A percentile compares a stretch with the other conserved stretches of the same genome.
Conservation (phyloP, 495 filamentous ascomycete genomes). For the Xylaria nigripes region DNA sequence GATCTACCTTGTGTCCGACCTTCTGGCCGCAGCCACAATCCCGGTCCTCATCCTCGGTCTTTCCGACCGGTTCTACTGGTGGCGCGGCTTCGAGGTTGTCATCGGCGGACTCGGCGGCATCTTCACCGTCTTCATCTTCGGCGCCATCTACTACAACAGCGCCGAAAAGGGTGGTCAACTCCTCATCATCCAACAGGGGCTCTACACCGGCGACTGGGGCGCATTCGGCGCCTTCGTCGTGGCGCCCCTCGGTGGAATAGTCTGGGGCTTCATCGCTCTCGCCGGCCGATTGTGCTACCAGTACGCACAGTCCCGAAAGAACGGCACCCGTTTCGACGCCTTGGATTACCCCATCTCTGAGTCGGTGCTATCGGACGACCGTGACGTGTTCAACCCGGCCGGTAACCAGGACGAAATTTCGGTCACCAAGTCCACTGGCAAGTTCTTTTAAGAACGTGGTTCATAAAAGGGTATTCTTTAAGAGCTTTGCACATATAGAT, state of each 20-base stretch:
- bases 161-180: constrained; percentile 55
- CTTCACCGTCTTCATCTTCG: constrained; percentile 67
- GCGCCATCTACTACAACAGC: constrained; percentile 59
- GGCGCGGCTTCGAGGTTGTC: constrained; percentile 67
- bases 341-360: constrained; percentile 52
- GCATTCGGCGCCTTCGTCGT: constrained; percentile 72
- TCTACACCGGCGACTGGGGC: constrained; percentile 65
- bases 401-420: constrained; percentile 21
- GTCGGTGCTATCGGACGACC: constrained; percentile 13
- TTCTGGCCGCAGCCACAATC: constrained; percentile 61
- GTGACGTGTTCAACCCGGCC: constrained; percentile 16
- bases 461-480: too few species aligned
- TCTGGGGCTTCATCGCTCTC: constrained; percentile 58
- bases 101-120: constrained; percentile 64
- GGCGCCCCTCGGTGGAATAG: constrained; percentile 60
- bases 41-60: constrained; percentile 61
- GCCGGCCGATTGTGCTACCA: constrained; percentile 45
- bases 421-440: constrained; percentile 38
- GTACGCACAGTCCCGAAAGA: constrained; percentile 42
- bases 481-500: too few species aligned
- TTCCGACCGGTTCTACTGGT: constrained; percentile 54
- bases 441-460: constrained; percentile 43
- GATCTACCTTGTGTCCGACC: constrained; percentile 69
- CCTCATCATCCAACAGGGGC: constrained; percentile 57
- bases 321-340: constrained; percentile 50